These are phyloP conservation scores for Leccinum sublutescens DNA, from an alignment of 768 basidiomycete species.

Conservation along the genomic window DNA sequence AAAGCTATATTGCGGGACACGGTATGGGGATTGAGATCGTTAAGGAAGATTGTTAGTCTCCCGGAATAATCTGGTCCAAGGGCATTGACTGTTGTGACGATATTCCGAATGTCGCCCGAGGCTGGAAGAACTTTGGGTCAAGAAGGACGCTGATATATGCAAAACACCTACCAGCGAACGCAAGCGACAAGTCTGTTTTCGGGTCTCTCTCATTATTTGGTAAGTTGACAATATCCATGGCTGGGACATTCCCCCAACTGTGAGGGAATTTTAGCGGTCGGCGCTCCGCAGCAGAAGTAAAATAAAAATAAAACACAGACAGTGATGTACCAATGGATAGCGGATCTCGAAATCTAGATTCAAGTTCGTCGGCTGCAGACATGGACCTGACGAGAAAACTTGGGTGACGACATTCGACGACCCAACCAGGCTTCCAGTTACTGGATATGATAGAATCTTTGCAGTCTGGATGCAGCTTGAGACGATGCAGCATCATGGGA, in stretches of 20 bases:
- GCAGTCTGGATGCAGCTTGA: constrained; percentile 18
- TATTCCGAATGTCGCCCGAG: constrained; percentile 48
- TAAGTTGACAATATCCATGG: constrained; percentile 32
- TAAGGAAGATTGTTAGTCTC: constrained; percentile 38
- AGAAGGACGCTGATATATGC: not conserved
- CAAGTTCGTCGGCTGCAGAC: constrained; percentile 9
- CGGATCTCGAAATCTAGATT: constrained; percentile 22
- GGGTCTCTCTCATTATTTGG: constrained; percentile 21
- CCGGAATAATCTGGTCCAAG: constrained; percentile 43
- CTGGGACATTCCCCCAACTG: constrained; percentile 38
- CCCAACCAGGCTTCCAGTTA: constrained; percentile 24
- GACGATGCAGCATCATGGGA: not conserved
- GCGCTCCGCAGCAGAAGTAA: not conserved
- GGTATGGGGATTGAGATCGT: constrained; percentile 36
- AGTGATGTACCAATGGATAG: constrained; percentile 29
- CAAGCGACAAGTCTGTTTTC: constrained; percentile 23
- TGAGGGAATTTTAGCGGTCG: not conserved
- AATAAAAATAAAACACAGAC: constrained; percentile 3
- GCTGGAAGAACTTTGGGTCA: constrained; percentile 28
- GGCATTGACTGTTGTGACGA: constrained; percentile 42
- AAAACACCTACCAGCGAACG: constrained; percentile 22
- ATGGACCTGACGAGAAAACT: constrained; percentile 12
- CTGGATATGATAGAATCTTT: constrained; percentile 21
- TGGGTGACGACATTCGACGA: constrained; percentile 21
- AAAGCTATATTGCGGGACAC: constrained; percentile 42